phyloP scores from a whole-genome alignment of 345 rosid species.

The Aquilaria yunnanensis region DNA sequence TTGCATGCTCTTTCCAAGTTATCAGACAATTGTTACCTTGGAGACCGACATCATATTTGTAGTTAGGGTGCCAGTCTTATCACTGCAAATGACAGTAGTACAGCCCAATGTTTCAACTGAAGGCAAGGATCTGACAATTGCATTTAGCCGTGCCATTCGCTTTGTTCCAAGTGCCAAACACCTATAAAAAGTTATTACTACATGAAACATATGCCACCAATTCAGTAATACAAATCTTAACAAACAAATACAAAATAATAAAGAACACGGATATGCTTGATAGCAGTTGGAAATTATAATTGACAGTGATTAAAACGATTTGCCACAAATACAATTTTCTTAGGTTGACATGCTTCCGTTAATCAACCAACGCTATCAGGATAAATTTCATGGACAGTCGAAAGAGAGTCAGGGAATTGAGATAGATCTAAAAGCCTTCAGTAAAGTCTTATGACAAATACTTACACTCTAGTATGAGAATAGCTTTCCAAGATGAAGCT shows the following conservation, averaged over 20 bases:
- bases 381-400: too few species aligned
- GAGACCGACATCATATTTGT: slow-evolving; percentile 99
- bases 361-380: too few species aligned
- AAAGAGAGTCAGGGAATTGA: too few species aligned
- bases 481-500: too few species aligned
- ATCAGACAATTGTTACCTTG: slow-evolving; percentile 50
- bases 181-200: slow-evolving; percentile 30
- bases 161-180: slow-evolving; percentile 99
- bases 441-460: too few species aligned
- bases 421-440: too few species aligned
- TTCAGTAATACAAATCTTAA: slow-evolving; percentile 5
- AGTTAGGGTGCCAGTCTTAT: slow-evolving; percentile 97
- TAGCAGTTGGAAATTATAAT: too few species aligned
- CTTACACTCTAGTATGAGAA: too few species aligned
- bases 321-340: too few species aligned
- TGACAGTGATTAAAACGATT: too few species aligned
- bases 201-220: slow-evolving; percentile 7
- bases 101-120: slow-evolving; percentile 98
- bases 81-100: slow-evolving; percentile 98
- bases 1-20: neutral
- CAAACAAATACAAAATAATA: neutral
- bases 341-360: too few species aligned
- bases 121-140: slow-evolving; percentile 96
- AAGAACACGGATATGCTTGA: too few species aligned
- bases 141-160: slow-evolving; percentile 98